Conservation (phyloP, 345 rosid genomes). For the Citrus cavaleriei region DNA sequence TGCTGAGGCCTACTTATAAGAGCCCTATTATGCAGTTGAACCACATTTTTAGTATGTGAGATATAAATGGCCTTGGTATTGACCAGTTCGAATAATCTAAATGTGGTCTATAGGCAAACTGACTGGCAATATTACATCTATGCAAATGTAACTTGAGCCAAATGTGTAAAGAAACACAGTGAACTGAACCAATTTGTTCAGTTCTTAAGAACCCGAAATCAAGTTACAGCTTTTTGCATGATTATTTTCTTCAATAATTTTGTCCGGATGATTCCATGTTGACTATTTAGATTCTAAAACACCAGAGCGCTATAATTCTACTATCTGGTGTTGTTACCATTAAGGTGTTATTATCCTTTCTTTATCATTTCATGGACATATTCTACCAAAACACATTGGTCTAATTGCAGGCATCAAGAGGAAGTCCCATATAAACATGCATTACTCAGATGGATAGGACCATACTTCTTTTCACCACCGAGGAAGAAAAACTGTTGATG, state of each 20-base stretch:
- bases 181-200: neutral
- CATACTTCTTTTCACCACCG: neutral
- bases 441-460: neutral
- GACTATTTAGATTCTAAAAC: neutral
- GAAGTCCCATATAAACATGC: slow-evolving; percentile 18
- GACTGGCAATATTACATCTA: neutral
- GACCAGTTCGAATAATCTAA: neutral
- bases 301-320: neutral
- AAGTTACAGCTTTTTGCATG: neutral
- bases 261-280: neutral
- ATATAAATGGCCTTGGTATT: neutral
- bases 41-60: neutral
- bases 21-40: neutral
- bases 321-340: neutral
- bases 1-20: neutral
- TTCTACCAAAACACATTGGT: neutral
- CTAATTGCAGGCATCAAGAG: slow-evolving; percentile 20
- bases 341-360: neutral
- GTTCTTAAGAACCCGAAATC: neutral
- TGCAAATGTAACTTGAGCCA: neutral
- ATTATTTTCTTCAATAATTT: neutral
- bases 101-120: neutral
- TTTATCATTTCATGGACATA: neutral
- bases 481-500: neutral
- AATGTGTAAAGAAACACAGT: neutral